Conservation (phyloP, 225 moss, liverwort and hornwort species). For the Asterella californica region DNA sequence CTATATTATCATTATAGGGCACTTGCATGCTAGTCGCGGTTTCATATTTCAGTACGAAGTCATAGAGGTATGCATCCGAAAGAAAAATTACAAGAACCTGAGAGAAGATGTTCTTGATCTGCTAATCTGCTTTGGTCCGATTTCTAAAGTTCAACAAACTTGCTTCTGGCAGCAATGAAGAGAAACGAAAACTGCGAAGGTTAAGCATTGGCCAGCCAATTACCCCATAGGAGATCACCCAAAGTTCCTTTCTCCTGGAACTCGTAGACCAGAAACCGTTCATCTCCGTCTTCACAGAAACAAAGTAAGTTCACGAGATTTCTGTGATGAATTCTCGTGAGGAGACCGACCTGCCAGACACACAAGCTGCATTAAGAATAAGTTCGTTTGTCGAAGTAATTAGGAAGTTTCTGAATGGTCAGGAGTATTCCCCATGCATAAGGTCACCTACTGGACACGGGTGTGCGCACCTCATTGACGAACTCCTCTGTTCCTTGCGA, state of each 20-base stretch:
- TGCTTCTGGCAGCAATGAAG: background rate
- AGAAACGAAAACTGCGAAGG: background rate
- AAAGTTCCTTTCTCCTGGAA: constrained; percentile 19
- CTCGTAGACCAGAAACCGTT: constrained; percentile 21
- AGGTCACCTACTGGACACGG: background rate
- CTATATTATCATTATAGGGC: background rate
- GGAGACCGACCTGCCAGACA: constrained; percentile 3
- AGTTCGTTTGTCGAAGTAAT: background rate
- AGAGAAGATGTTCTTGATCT: background rate
- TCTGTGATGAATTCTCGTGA: constrained; percentile 20
- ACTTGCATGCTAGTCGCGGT: background rate
- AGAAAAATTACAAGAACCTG: background rate
- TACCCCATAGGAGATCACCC: constrained; percentile 13
- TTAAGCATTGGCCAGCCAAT: background rate
- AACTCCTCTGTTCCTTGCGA: constrained; percentile 27
- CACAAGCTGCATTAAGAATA: background rate
- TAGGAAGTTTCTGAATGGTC: background rate
- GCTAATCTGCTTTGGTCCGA: background rate
- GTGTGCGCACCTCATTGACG: constrained; percentile 15
- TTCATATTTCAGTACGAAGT: background rate
- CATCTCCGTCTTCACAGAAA: constrained; percentile 12
- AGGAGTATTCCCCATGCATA: background rate
- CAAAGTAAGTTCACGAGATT: constrained; percentile 18
- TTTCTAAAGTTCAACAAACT: too few species aligned
- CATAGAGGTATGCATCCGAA: background rate